Evolutionary conservation across 1,139 yeast genomes (phyloP).

Genomic region (Pichia inconspicua): DNA sequence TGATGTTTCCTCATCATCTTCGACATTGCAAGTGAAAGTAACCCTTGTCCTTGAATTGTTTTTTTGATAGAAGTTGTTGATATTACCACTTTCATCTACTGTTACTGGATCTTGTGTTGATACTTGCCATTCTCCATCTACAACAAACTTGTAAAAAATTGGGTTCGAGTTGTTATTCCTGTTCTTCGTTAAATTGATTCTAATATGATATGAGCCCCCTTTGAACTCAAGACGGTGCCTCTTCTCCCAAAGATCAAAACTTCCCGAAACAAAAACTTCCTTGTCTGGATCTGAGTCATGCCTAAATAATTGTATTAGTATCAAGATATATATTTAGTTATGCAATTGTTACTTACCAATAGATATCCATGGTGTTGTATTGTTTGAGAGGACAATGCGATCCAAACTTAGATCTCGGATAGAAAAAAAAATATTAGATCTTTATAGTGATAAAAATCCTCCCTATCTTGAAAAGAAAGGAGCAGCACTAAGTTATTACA

Average conservation of each 20-base stretch:
- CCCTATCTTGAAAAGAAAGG: too few relatives aligned
- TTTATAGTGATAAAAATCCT: not conserved
- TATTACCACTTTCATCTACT: conserved; percentile 41
- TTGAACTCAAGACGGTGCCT: conserved; percentile 32
- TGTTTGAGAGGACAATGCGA: not conserved
- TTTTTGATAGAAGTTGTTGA: conserved; percentile 36
- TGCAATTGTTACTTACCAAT: not conserved
- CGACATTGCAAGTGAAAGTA: not conserved
- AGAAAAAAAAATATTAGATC: not conserved
- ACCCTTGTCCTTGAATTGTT: conserved; percentile 20
- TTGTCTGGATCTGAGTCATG: conserved; percentile 20
- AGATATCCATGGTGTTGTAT: not conserved
- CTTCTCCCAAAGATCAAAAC: conserved; percentile 58
- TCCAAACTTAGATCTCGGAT: not conserved
- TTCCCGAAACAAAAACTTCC: conserved; percentile 50
- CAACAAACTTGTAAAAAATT: conserved; percentile 51
- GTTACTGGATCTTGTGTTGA: conserved; percentile 34
- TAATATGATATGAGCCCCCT: not conserved
- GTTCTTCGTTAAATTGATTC: conserved; percentile 30
- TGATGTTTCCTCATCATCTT: conserved; percentile 14
- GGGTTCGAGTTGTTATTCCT: conserved; percentile 33
- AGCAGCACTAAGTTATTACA: conserved; percentile 5
- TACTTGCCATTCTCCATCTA: conserved; percentile 57
- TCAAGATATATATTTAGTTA: not conserved
- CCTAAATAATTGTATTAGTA: not conserved